Evolutionary conservation across 176 grass and related monocot genomes (phyloP), one percentile per base, ranked within the genome.

Genomic region (Bolboschoenus planiculmis): DNA sequence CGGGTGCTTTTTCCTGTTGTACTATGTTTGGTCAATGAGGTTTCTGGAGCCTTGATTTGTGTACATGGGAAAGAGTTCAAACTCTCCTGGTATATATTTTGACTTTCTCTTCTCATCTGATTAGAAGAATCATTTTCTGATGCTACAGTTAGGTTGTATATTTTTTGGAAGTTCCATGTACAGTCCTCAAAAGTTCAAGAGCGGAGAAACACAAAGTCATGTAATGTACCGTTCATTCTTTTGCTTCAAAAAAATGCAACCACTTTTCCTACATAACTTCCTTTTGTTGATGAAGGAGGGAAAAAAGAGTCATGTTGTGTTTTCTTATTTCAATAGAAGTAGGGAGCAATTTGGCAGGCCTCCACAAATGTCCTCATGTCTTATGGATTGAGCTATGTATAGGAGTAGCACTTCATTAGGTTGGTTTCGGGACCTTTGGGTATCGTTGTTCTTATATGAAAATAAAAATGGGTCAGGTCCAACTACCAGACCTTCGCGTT

Each of bases 1-100:
- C 43, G 42, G 66, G 42, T 89, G 48, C 90, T 97, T 48, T 85
- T 97, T 63, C 92, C 85, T 44, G 83, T 86, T 60, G 35, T 97
- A 61, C 80, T 97, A 21, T 60, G 83, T 61, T 89, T 90, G 29
- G 81, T 97, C 3, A 78, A 81, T 46, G 81, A 92, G 62, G 66
- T 87, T 81, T 79, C 85, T 57, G 86, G 35, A 1, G 10, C 76
- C 80, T 29, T 88, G 91, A 83, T 97, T 84, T 85, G 18, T 54
- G 31, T 85, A 35, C 78, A 51, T 60, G 88, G 80, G 21, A 78
- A 63, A 63, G 54, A 79, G 66, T 72, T 62, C 80, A 86, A 55
- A 56, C 23, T 83, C 56, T 86, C 84, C 16, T 68, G 88, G 88
- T 89, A 83, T 1, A 30, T 82, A 16, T 61, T 30, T 39, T 29